Percentiles rank a stretch among this genome's conserved stretches.
Evolutionary conservation across 345 rosid genomes (phyloP).

Genomic region (Populus simonii): DNA sequence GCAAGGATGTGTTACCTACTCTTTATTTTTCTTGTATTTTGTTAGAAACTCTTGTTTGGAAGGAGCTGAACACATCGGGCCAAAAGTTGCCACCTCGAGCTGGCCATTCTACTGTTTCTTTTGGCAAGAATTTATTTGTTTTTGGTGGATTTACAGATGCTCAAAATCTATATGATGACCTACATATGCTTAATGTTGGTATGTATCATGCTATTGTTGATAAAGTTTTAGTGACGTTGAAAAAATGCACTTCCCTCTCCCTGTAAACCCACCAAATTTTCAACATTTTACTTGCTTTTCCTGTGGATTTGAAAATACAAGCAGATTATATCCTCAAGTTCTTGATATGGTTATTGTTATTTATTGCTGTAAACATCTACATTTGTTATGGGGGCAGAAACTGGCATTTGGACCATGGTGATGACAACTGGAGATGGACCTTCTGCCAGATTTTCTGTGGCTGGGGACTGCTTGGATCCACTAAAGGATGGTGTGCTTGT

Average conservation of each 20-base stretch:
- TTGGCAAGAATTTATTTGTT: constrained; percentile 83
- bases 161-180: constrained; percentile 84
- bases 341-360: neutral
- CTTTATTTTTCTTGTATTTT: constrained; percentile 11
- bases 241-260: neutral
- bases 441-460: constrained; percentile 88
- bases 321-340: neutral
- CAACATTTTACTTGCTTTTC: neutral
- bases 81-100: constrained; percentile 88
- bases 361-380: constrained; percentile 1
- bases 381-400: constrained; percentile 44
- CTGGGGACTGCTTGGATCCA: constrained; percentile 92
- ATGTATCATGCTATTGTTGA: constrained; percentile 27
- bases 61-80: constrained; percentile 74
- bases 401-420: constrained; percentile 76
- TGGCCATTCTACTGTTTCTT: constrained; percentile 83
- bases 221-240: neutral
- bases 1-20: neutral
- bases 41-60: constrained; percentile 85
- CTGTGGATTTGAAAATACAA: neutral
- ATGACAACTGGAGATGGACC: constrained; percentile 75
- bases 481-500: constrained; percentile 65
- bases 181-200: constrained; percentile 87
- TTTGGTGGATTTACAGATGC: constrained; percentile 97
- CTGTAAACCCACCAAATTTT: neutral